A percentile compares a stretch with the other conserved stretches of the same genome.
Evolutionary conservation across 2,329 filamentous ascomycete species (phyloP).

Genomic region (Westerdykella ornata): DNA sequence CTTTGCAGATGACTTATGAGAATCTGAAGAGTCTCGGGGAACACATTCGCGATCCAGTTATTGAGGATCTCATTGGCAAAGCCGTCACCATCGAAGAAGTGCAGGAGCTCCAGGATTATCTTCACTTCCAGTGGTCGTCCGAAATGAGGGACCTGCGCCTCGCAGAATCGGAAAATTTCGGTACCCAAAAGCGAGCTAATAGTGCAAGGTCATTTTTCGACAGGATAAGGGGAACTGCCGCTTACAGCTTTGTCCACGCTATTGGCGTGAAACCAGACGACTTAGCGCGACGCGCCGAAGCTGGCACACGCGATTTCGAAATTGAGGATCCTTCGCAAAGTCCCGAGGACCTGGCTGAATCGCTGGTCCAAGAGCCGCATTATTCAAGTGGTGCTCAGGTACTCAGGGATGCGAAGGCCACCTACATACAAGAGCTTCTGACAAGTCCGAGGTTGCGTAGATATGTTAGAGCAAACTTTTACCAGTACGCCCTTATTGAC

Average conservation of each 20-base stretch:
- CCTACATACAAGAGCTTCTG: slow-evolving; percentile 87
- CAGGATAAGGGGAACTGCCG: slow-evolving; percentile 70
- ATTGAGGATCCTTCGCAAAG: slow-evolving; percentile 76
- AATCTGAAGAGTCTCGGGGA: slow-evolving; percentile 56
- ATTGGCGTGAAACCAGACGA: slow-evolving; percentile 87
- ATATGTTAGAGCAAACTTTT: slow-evolving; percentile 75
- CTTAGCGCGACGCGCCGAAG: slow-evolving; percentile 78
- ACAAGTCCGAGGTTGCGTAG: slow-evolving; percentile 85
- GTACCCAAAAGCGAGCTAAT: slow-evolving; percentile 72
- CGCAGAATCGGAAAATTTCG: slow-evolving; percentile 55
- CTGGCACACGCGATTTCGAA: slow-evolving; percentile 56
- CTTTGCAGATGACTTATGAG: slow-evolving; percentile 71
- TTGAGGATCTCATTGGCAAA: slow-evolving; percentile 73
- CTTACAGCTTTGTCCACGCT: slow-evolving; percentile 75
- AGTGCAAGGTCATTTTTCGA: slow-evolving; percentile 75
- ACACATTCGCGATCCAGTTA: slow-evolving; percentile 62
- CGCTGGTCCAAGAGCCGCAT: slow-evolving; percentile 60
- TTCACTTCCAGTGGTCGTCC: slow-evolving; percentile 85
- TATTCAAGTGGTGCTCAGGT: slow-evolving; percentile 72
- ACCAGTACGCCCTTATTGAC: slow-evolving; percentile 75
- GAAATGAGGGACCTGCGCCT: slow-evolving; percentile 74
- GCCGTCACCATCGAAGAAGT: slow-evolving; percentile 89
- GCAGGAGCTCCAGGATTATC: slow-evolving; percentile 91
- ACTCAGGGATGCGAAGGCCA: slow-evolving; percentile 69
- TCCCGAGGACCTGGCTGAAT: slow-evolving; percentile 83